A percentile compares a stretch with the other conserved stretches of the same genome.
These are phyloP conservation scores for Sporobolomyces roseus DNA, from an alignment of 768 basidiomycete species.

Conservation along the genomic window DNA sequence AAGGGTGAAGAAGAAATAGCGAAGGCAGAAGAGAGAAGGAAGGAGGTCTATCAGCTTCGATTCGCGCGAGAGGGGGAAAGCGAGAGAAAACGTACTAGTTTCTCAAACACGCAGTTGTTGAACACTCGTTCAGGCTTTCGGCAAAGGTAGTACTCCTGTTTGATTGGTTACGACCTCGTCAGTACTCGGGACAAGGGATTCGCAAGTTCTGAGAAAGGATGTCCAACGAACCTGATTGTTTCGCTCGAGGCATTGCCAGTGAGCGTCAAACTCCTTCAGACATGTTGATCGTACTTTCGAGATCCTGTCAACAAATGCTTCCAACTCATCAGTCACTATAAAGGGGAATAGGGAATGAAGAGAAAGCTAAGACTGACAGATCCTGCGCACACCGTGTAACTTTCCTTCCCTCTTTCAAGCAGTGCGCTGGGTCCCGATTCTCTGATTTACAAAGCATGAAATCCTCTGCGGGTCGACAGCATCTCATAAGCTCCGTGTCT, in stretches of 20 bases:
- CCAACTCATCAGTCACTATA: background rate
- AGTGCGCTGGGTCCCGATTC: constrained; percentile 81
- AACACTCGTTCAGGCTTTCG: constrained; percentile 80
- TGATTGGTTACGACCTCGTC: no score
- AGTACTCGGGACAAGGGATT: no score
- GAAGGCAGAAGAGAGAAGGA: no score
- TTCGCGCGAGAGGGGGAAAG: background rate
- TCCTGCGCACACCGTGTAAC: constrained; percentile 94
- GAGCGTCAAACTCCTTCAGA: constrained; percentile 74
- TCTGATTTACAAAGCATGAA: constrained; percentile 98
- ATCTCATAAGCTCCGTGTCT: no score
- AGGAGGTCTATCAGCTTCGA: background rate
- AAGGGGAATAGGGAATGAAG: background rate
- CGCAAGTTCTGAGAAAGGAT: no score
- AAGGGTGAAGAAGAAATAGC: no score
- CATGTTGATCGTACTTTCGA: constrained; percentile 91
- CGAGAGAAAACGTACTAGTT: constrained; percentile 61
- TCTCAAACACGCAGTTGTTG: constrained; percentile 94
- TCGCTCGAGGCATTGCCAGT: constrained; percentile 89
- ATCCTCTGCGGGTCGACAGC: constrained; percentile 61
- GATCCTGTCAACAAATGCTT: constrained; percentile 58
- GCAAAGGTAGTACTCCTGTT: constrained; percentile 80
- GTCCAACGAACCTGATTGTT: constrained; percentile 72
- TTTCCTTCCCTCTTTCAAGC: constrained; percentile 88
- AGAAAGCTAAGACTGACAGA: constrained; percentile 57